These are phyloP conservation scores for Crithidia thermophila DNA, from an alignment of 208 protist genomes.

Conservation along the genomic window DNA sequence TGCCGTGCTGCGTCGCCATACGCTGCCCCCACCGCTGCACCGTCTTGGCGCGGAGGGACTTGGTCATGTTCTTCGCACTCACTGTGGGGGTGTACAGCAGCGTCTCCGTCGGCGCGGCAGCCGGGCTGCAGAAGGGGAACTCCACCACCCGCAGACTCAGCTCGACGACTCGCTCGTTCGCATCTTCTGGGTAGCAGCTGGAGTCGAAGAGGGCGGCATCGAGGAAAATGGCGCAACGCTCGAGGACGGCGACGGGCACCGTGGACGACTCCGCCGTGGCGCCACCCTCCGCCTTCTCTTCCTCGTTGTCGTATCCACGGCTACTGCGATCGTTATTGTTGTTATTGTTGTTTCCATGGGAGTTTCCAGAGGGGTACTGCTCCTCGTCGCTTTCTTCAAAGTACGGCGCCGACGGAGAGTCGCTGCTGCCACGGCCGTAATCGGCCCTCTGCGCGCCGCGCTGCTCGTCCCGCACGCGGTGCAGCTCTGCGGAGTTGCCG, in stretches of 20 bases:
- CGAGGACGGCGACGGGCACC: constrained; percentile 24
- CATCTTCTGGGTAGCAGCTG: neutral
- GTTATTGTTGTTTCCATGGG: no score
- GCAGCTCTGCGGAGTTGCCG: neutral
- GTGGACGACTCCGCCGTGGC: constrained; percentile 1
- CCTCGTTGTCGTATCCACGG: neutral
- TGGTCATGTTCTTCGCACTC: constrained; percentile 11
- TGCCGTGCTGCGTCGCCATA: constrained; percentile 8
- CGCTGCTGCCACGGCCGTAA: neutral
- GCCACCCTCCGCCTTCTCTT: neutral
- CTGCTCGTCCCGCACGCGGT: neutral
- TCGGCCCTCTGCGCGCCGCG: neutral
- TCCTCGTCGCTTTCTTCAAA: neutral
- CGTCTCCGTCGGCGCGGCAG: constrained; percentile 2
- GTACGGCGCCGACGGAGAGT: neutral
- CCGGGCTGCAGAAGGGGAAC: constrained; percentile 26
- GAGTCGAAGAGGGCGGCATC: constrained; percentile 32
- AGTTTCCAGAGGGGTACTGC: no score
- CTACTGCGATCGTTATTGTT: neutral
- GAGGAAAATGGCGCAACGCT: constrained; percentile 43
- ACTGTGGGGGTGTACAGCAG: constrained; percentile 16
- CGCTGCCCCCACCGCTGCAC: constrained; percentile 8
- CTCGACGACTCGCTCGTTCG: constrained; percentile 30
- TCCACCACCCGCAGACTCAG: constrained; percentile 23
- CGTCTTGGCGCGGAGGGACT: constrained; percentile 4